Conservation (phyloP, 2,329 filamentous ascomycete genomes). For the Gremmenia infestans region DNA sequence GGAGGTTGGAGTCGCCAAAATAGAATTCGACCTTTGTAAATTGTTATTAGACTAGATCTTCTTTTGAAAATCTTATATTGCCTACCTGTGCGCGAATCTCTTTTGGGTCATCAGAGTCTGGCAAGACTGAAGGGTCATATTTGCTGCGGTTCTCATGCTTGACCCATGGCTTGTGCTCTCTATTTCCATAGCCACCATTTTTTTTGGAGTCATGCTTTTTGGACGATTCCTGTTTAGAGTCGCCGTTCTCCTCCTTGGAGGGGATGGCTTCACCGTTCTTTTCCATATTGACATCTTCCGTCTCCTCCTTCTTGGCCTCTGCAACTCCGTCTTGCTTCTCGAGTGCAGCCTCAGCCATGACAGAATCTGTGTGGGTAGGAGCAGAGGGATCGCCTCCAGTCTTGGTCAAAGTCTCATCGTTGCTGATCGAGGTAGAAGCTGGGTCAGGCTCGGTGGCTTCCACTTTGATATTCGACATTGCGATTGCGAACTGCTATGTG, state of each 20-base stretch:
- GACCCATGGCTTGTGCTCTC: constrained; percentile 15
- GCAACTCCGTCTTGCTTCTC: constrained; percentile 14
- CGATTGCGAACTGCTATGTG: constrained; percentile 3
- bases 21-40: constrained; percentile 79
- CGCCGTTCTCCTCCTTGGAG: constrained; percentile 3
- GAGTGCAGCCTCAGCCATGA: constrained; percentile 7
- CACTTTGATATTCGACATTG: constrained; percentile 23
- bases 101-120: constrained; percentile 55
- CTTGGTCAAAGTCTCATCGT: constrained; percentile 17
- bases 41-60: constrained; percentile 7
- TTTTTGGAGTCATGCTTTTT: not conserved
- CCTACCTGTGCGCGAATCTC: constrained; percentile 63
- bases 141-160: constrained; percentile 43
- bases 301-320: not conserved
- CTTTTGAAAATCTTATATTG: not conserved
- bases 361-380: constrained; percentile 11
- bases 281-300: not conserved
- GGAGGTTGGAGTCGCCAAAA: constrained; percentile 87
- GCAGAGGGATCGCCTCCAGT: constrained; percentile 11
- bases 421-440: constrained; percentile 19
- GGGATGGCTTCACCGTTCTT: not conserved
- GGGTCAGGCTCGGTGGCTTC: constrained; percentile 22
- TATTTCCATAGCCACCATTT: not conserved
- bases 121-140: constrained; percentile 49
- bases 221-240: not conserved